These are phyloP conservation scores for Neotropicomus parvogracilis DNA, from an alignment of 1,284 basidiomycete species.

Conservation along the genomic window DNA sequence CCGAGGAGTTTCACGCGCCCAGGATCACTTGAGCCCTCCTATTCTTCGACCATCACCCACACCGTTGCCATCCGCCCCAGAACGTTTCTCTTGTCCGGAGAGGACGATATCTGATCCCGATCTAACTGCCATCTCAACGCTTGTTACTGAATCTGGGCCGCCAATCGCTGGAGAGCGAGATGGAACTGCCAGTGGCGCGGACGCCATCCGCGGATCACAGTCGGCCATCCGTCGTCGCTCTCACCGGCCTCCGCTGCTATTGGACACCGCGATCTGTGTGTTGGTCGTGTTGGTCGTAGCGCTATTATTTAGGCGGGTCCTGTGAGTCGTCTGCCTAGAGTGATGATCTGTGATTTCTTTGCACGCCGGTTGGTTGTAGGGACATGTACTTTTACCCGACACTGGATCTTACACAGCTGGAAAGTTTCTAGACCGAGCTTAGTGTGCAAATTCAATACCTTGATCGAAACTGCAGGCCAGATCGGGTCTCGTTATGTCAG, in stretches of 20 bases:
- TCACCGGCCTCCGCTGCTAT: constrained; percentile 52
- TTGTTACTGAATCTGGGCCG: constrained; percentile 11
- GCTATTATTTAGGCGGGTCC: constrained; percentile 57
- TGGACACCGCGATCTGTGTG: constrained; percentile 68
- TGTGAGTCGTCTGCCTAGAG: constrained; percentile 37
- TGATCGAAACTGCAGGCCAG: constrained; percentile 22
- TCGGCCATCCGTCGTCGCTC: constrained; percentile 14
- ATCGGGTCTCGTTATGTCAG: constrained; percentile 30
- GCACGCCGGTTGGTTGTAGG: constrained; percentile 13
- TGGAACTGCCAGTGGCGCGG: constrained; percentile 8
- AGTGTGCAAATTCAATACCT: constrained; percentile 17
- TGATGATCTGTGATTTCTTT: constrained; percentile 23
- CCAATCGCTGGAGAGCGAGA: constrained; percentile 15
- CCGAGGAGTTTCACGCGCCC: constrained; percentile 28
- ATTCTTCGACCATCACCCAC: constrained; percentile 12
- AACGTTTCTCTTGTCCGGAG: constrained; percentile 17
- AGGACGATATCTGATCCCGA: constrained; percentile 16
- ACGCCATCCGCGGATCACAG: constrained; percentile 22
- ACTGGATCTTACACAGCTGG: constrained; percentile 19
- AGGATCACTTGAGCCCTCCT: constrained; percentile 14
- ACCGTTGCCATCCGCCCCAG: constrained; percentile 16
- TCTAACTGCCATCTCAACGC: constrained; percentile 13
- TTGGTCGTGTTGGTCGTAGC: constrained; percentile 61
- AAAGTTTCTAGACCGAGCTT: constrained; percentile 25
- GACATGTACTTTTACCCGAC: constrained; percentile 15